These are phyloP conservation scores for Juncus inflexus DNA, from an alignment of 176 grass and related monocot genomes.

Conservation along the genomic window DNA sequence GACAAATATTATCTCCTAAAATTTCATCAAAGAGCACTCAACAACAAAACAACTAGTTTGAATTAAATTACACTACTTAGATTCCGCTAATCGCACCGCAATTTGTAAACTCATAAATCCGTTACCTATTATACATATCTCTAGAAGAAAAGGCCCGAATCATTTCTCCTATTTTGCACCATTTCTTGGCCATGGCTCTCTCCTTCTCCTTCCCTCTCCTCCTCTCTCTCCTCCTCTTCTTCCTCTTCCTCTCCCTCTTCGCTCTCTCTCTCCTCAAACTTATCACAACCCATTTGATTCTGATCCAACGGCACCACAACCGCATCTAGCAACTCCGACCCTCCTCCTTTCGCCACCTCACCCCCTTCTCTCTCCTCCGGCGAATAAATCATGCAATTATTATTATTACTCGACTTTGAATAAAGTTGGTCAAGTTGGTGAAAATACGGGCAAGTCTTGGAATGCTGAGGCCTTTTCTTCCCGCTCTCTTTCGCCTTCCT, in stretches of 20 bases:
- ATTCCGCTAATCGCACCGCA: slow-evolving; percentile 9
- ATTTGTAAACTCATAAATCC: slow-evolving; percentile 8
- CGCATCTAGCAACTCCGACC: slow-evolving; percentile 75
- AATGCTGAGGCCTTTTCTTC: slow-evolving; percentile 62
- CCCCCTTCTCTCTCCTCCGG: slow-evolving; percentile 15
- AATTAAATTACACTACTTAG: background rate
- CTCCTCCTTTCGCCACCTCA: slow-evolving; percentile 23
- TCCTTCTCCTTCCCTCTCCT: slow-evolving; percentile 35
- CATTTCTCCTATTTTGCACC: slow-evolving; percentile 19
- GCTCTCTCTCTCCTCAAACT: slow-evolving; percentile 29
- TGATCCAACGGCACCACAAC: slow-evolving; percentile 58
- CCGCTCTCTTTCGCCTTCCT: slow-evolving; percentile 81
- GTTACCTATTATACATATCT: slow-evolving; percentile 2
- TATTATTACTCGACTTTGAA: slow-evolving; percentile 36
- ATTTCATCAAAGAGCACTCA: background rate
- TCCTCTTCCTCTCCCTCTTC: background rate
- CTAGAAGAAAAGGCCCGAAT: slow-evolving; percentile 39
- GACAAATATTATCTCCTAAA: background rate
- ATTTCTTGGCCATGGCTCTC: slow-evolving; percentile 41
- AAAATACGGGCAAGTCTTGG: slow-evolving; percentile 93
- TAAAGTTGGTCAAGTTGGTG: slow-evolving; percentile 75
- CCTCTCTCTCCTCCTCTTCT: slow-evolving; percentile 15
- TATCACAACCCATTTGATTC: slow-evolving; percentile 26
- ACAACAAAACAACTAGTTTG: background rate
- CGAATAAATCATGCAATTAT: slow-evolving; percentile 13